Evolutionary conservation across 202 grass and related monocot genomes (phyloP).

Genomic region (Eragrostis tef): DNA sequence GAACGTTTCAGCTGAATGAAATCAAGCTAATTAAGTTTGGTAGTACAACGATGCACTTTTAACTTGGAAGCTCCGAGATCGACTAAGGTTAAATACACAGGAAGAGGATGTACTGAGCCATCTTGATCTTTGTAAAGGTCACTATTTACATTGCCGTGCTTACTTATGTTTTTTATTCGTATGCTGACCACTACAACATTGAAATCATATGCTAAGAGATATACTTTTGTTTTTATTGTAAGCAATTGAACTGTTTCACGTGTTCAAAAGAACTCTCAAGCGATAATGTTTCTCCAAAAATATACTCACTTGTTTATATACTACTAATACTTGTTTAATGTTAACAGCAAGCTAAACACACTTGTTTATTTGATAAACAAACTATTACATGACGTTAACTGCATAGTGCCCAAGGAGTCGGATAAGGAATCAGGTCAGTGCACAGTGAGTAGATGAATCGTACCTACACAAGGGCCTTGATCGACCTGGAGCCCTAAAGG

Average conservation of each 20-base stretch:
- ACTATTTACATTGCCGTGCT: background rate
- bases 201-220: background rate
- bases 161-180: too few relatives aligned
- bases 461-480: background rate
- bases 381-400: background rate
- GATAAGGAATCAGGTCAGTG: slow-evolving; percentile 31
- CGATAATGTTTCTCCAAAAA: background rate
- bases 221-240: background rate
- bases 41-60: background rate
- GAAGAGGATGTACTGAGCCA: background rate
- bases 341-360: background rate
- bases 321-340: background rate
- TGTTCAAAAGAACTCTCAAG: background rate
- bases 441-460: slow-evolving; percentile 38
- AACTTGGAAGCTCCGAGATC: background rate
- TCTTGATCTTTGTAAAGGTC: background rate
- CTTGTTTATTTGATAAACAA: background rate
- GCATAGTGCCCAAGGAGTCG: slow-evolving; percentile 28
- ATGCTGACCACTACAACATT: background rate
- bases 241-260: background rate
- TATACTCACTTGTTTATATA: too few relatives aligned
- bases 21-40: background rate
- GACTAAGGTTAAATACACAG: background rate
- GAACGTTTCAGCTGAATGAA: background rate
- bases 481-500: background rate